phyloP scores from a whole-genome alignment of 495 filamentous ascomycete species.

The Schizothecium vesticola region DNA sequence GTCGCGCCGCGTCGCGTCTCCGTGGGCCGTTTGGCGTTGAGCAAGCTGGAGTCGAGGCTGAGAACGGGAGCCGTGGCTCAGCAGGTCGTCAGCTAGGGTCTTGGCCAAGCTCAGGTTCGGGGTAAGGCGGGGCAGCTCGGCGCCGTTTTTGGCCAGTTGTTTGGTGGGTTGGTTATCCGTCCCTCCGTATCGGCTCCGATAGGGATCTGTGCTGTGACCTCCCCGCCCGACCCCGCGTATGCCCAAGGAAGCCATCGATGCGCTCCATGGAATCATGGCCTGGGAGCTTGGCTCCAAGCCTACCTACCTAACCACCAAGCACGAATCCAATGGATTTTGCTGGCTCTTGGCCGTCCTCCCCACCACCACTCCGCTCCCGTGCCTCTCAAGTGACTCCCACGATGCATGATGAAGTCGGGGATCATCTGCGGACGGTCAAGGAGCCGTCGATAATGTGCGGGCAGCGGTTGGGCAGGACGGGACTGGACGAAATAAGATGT shows the following conservation, averaged over 20 bases:
- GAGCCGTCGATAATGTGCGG: neutral
- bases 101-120: neutral
- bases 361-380: neutral
- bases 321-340: neutral
- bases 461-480: neutral
- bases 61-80: neutral
- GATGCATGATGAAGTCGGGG: neutral
- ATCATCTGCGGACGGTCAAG: neutral
- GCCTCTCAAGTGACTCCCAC: neutral
- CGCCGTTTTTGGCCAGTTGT: neutral
- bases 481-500: neutral
- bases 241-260: no score
- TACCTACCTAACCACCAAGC: neutral
- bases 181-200: neutral
- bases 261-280: no score
- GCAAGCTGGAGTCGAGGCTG: constrained; percentile 19
- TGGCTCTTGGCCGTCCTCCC: neutral
- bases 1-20: neutral
- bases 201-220: neutral
- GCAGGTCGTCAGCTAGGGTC: neutral
- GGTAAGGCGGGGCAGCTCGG: neutral
- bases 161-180: neutral
- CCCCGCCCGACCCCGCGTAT: neutral
- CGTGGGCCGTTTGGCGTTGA: neutral
- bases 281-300: no score